Evolutionary conservation across 176 grass and related monocot species (phyloP).

Genomic region (Elaeis guineensis): DNA sequence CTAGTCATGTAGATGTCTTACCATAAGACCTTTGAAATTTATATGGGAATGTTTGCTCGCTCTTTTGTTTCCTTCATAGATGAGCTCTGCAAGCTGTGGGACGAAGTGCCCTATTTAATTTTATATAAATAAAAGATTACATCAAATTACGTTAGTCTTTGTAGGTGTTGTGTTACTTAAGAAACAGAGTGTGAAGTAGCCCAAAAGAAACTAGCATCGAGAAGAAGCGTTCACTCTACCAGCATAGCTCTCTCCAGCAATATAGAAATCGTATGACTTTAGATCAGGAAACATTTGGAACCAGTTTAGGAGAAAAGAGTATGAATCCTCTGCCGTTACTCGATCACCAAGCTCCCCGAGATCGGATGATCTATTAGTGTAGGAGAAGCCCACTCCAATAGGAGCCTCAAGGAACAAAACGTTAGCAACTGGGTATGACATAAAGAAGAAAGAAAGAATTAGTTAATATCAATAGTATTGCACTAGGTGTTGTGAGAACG

Average conservation of each 20-base stretch:
- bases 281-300: conserved; percentile 69
- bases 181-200: not conserved
- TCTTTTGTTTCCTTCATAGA: conserved; percentile 72
- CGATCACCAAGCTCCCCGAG: conserved; percentile 58
- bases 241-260: conserved; percentile 90
- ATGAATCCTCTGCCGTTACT: conserved; percentile 61
- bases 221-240: conserved; percentile 24
- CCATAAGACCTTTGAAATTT: conserved; percentile 93
- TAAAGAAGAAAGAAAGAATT: not conserved
- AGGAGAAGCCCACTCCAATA: conserved; percentile 90
- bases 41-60: conserved; percentile 43
- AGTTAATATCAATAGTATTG: not conserved
- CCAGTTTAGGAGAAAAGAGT: conserved; percentile 69
- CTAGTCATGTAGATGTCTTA: conserved; percentile 9
- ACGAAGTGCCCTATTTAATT: conserved; percentile 64
- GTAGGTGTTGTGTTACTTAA: conserved; percentile 5
- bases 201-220: no score
- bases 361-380: conserved; percentile 63
- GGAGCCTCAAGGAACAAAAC: conserved; percentile 86
- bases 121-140: not conserved
- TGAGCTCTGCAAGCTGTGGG: conserved; percentile 76
- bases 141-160: not conserved
- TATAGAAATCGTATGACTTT: conserved; percentile 65
- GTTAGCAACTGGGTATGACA: conserved; percentile 46
- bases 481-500: not conserved